These are phyloP conservation scores for Penicillium sp. DNA, from an alignment of 2,329 filamentous ascomycete species.

Conservation along the genomic window DNA sequence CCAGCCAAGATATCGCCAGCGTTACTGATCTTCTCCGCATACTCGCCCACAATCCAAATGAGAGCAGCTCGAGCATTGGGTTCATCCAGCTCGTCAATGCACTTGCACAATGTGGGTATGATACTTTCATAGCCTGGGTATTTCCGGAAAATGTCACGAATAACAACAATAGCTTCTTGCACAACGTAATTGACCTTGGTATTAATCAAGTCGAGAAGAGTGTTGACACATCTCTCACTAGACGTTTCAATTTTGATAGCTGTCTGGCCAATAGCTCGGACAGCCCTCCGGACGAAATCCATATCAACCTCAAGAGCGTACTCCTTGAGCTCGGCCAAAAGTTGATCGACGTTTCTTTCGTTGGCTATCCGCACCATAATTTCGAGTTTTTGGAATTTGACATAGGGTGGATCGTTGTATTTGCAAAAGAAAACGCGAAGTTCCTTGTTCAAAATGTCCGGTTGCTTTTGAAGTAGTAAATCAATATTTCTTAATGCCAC, in stretches of 20 bases:
- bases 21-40: constrained; percentile 98
- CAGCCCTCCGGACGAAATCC: constrained; percentile 92
- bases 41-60: constrained; percentile 99
- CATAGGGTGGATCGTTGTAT: constrained; percentile 96
- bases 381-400: constrained; percentile 96
- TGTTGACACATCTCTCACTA: constrained; percentile 92
- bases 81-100: constrained; percentile 95
- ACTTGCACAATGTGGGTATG: constrained; percentile 91
- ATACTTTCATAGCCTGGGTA: constrained; percentile 98
- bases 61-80: constrained; percentile 83
- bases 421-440: constrained; percentile 99
- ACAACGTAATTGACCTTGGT: constrained; percentile 99
- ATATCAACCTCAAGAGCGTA: constrained; percentile 98
- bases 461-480: constrained; percentile 88
- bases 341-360: constrained; percentile 91
- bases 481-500: constrained; percentile 96
- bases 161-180: constrained; percentile 96
- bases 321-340: constrained; percentile 91
- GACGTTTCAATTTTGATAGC: constrained; percentile 97
- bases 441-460: constrained; percentile 95
- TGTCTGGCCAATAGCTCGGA: constrained; percentile 95
- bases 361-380: constrained; percentile 99
- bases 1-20: constrained; percentile 88
- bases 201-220: constrained; percentile 86
- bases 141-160: constrained; percentile 96